Evolutionary conservation across 441 rosid species (phyloP).

Genomic region (Populus hybrid): DNA sequence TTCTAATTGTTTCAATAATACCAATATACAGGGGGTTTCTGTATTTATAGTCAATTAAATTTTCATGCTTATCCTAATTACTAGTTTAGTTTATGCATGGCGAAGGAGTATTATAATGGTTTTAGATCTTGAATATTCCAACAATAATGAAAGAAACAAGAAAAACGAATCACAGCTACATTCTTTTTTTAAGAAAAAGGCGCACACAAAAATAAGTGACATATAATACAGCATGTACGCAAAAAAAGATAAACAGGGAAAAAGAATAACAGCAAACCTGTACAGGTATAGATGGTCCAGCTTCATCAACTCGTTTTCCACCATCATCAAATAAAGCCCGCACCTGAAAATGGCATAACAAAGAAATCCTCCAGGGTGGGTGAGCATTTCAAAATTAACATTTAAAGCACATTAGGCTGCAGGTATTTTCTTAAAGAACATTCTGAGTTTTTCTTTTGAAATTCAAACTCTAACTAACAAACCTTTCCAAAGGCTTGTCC

Average conservation of each 20-base stretch:
- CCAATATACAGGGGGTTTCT: neutral
- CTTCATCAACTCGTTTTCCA: constrained; percentile 80
- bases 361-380: neutral
- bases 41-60: neutral
- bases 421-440: constrained; percentile 16
- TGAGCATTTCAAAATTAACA: constrained; percentile 11
- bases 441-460: neutral
- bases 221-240: neutral
- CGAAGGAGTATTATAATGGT: neutral
- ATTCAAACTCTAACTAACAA: constrained; percentile 10
- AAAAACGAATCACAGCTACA: neutral
- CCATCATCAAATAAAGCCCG: constrained; percentile 90
- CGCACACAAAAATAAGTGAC: neutral
- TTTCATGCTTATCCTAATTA: neutral
- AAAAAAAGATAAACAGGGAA: constrained; percentile 3
- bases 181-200: neutral
- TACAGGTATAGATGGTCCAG: constrained; percentile 93
- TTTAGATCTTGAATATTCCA: neutral
- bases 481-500: constrained; percentile 99
- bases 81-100: neutral
- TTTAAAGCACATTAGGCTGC: constrained; percentile 15
- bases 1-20: neutral
- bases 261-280: constrained; percentile 54
- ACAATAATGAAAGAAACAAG: neutral
- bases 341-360: constrained; percentile 46